These are phyloP conservation scores for Spathaspora hagerdaliae DNA, from an alignment of 805 yeast genomes.

Conservation along the genomic window DNA sequence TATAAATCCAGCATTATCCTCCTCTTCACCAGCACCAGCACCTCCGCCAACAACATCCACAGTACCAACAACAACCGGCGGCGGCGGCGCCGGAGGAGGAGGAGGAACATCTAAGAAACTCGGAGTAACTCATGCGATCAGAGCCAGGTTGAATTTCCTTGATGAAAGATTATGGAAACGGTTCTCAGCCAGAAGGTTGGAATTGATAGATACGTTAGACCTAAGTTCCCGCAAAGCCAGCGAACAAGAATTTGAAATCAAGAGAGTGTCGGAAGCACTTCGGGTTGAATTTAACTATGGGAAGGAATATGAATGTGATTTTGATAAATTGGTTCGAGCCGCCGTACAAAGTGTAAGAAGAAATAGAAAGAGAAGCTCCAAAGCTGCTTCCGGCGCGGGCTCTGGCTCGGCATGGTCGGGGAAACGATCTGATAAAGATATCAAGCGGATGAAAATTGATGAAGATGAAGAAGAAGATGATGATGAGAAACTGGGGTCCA, in stretches of 20 bases:
- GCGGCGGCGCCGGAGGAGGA: background rate
- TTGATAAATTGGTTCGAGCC: constrained; percentile 85
- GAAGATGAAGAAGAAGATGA: constrained; percentile 6
- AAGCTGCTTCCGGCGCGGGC: constrained; percentile 13
- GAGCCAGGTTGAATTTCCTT: constrained; percentile 63
- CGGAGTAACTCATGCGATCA: constrained; percentile 55
- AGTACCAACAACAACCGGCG: background rate
- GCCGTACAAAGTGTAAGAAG: constrained; percentile 92
- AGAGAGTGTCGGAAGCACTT: constrained; percentile 70
- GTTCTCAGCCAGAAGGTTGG: constrained; percentile 86
- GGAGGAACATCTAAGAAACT: constrained; percentile 24
- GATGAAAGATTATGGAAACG: constrained; percentile 87
- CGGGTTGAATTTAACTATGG: constrained; percentile 77
- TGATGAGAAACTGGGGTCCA: background rate
- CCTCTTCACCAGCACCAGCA: no score
- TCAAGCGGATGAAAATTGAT: constrained; percentile 1
- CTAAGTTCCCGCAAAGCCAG: constrained; percentile 73
- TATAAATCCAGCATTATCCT: no score
- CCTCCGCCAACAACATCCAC: background rate
- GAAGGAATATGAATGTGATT: constrained; percentile 56
- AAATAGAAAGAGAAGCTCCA: constrained; percentile 66
- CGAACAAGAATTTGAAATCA: constrained; percentile 84
- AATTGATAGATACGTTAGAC: constrained; percentile 74
- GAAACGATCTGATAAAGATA: constrained; percentile 2
- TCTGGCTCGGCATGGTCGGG: background rate